These are phyloP conservation scores for Corymbia maculata DNA, from an alignment of 345 rosid species.

Conservation along the genomic window DNA sequence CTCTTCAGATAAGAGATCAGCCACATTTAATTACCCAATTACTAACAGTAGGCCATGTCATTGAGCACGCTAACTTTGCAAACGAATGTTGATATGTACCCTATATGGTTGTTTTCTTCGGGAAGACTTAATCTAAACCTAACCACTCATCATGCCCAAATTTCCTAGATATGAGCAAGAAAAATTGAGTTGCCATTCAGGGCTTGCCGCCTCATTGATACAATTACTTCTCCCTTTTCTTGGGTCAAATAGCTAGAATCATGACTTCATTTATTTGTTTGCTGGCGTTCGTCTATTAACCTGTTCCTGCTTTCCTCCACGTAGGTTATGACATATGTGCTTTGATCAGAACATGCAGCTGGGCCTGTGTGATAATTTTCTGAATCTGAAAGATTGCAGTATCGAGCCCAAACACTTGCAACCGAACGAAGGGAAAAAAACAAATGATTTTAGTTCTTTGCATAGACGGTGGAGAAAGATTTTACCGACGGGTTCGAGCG, in stretches of 20 bases:
- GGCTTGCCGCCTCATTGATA: background rate
- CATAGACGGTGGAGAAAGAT: background rate
- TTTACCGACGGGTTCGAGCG: background rate
- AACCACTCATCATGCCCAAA: background rate
- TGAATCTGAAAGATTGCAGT: background rate
- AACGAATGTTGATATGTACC: background rate
- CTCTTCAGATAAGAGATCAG: background rate
- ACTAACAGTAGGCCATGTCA: background rate
- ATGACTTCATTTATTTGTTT: background rate
- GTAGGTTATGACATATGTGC: background rate
- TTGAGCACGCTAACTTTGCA: background rate
- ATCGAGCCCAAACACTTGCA: background rate
- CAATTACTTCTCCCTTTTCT: background rate
- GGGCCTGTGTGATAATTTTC: background rate
- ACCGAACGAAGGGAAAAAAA: background rate
- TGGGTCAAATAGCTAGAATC: background rate
- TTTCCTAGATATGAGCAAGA: background rate
- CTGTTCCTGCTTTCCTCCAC: background rate
- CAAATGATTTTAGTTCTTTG: background rate
- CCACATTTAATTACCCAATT: background rate
- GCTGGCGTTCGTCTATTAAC: background rate
- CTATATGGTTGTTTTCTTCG: background rate
- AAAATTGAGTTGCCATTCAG: background rate
- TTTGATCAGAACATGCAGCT: background rate
- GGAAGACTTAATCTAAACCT: background rate